Conservation (phyloP, 768 basidiomycete species). For the Trametes sanguinea region DNA sequence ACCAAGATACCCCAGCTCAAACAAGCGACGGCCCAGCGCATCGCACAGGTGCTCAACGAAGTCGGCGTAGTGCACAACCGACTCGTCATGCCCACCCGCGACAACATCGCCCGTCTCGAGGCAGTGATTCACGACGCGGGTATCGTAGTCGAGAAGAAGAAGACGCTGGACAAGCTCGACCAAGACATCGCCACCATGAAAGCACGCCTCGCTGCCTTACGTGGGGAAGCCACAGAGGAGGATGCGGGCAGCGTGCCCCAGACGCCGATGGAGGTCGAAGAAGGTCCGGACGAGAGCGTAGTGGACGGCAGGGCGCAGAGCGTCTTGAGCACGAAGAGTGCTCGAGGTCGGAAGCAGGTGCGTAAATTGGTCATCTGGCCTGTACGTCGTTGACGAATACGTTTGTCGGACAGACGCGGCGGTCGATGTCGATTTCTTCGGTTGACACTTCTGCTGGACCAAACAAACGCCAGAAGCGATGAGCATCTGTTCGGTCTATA, state of each 20-base stretch:
- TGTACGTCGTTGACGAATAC: constrained; percentile 7
- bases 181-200: constrained; percentile 79
- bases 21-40: constrained; percentile 68
- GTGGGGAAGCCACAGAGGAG: constrained; percentile 37
- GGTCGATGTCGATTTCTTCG: constrained; percentile 76
- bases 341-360: constrained; percentile 61
- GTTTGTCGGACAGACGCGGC: constrained; percentile 44
- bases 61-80: constrained; percentile 70
- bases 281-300: constrained; percentile 37
- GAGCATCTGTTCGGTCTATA: neutral
- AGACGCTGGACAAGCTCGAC: constrained; percentile 80
- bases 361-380: constrained; percentile 26
- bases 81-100: constrained; percentile 92
- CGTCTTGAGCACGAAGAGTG: constrained; percentile 44
- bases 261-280: constrained; percentile 55
- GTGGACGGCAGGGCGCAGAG: constrained; percentile 64
- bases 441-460: constrained; percentile 58
- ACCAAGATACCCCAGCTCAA: constrained; percentile 84
- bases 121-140: constrained; percentile 69
- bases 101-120: constrained; percentile 76
- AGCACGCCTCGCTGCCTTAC: constrained; percentile 44
- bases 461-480: constrained; percentile 22
- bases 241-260: constrained; percentile 43
- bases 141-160: constrained; percentile 85
- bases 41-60: constrained; percentile 75